A percentile compares a stretch with the other conserved stretches of the same genome.
These are phyloP conservation scores for Corynespora cassiicola DNA, from an alignment of 2,329 filamentous ascomycete species.

Conservation along the genomic window DNA sequence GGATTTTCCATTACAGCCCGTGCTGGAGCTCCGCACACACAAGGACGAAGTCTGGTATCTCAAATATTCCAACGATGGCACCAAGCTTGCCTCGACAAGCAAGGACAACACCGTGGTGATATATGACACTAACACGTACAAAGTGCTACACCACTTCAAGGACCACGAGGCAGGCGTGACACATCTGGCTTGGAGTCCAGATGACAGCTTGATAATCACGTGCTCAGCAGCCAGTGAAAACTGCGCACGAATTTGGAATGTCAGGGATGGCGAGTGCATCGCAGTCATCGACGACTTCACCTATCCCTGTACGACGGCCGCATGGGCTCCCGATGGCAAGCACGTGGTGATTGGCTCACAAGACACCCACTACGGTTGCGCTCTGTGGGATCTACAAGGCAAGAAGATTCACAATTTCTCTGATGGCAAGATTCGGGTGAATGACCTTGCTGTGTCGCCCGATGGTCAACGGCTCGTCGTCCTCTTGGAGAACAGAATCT, in stretches of 20 bases:
- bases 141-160: constrained; percentile 66
- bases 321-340: constrained; percentile 82
- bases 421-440: constrained; percentile 73
- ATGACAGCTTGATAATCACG: constrained; percentile 84
- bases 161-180: constrained; percentile 79
- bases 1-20: constrained; percentile 77
- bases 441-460: constrained; percentile 82
- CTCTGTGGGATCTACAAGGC: constrained; percentile 68
- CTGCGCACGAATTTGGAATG: constrained; percentile 77
- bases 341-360: constrained; percentile 74
- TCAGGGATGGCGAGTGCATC: constrained; percentile 58
- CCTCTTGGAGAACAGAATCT: constrained; percentile 73
- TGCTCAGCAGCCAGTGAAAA: constrained; percentile 73
- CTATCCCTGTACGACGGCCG: constrained; percentile 87
- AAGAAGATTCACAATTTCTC: constrained; percentile 69
- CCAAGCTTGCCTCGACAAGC: constrained; percentile 81
- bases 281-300: constrained; percentile 70
- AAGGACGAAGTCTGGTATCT: constrained; percentile 90
- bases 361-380: constrained; percentile 43
- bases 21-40: constrained; percentile 75
- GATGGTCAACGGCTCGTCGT: constrained; percentile 83
- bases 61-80: constrained; percentile 87
- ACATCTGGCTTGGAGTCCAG: constrained; percentile 89
- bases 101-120: constrained; percentile 77
- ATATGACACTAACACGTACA: constrained; percentile 78